Base-by-base conservation (phyloP, 495 filamentous ascomycete species). In the Hapsidospora chrysogenum region DNA sequence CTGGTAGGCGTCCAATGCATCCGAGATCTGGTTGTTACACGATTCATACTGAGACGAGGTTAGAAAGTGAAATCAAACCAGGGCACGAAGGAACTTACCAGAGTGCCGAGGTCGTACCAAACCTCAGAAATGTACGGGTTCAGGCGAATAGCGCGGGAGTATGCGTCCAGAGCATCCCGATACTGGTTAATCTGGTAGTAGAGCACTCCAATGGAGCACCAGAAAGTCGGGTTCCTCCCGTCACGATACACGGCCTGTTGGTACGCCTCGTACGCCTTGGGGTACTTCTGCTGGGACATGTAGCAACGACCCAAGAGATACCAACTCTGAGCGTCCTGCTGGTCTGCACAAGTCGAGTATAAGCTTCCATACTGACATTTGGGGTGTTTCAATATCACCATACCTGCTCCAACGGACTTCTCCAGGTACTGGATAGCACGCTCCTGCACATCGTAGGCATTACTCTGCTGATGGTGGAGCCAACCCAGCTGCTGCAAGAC, bases 101-200 rank as follows among this genome's bases (percentile, higher is more conserved):
- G 48, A 46, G 92, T 99, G 27, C 89, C 89, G 27, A 99, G 62
- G 60, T 99, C 92, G 58, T 96, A 99, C 89, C 89, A 99, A 27
- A 99, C 89, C 54, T 99, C 89, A 3, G 89, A 96, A 43, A 99
- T 99, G 64, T 92, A 94, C 2, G 89, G 89, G 52, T 96, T 99
- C 49, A 99, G 62, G 39, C 89, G 83, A 48, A 99, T 99, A 29
- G 89, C 89, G 41, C 89, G 84, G 45, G 85, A 94, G 59, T 99
- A 99, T 41, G 89, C 89, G 68, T 99, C 89, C 33, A 99, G 72
- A 13, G 89, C 89, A 65, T 99, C 89, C 33, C 89, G 77, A 55
- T 99, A 99, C 65, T 99, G 89, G 53, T 99, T 99, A 63, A 99
- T 99, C 60, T 99, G 89, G 60, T 96, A 99, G 52, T 99, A 99